Conservation (phyloP, 2,329 filamentous ascomycete genomes). For the Chlorencoelia australis region DNA sequence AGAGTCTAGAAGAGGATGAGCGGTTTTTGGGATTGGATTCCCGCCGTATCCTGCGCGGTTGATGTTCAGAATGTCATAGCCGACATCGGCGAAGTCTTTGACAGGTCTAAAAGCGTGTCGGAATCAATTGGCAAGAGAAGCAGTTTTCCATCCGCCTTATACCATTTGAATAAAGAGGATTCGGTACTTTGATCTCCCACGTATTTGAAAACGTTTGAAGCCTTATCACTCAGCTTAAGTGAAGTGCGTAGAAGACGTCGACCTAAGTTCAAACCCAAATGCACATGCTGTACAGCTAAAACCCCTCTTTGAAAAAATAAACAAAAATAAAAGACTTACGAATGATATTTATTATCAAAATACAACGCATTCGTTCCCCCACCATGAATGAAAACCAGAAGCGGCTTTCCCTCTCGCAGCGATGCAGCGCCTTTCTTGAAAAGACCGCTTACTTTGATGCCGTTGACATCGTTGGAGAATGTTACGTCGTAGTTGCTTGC, state of each 20-base stretch:
- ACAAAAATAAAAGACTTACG: slow-evolving; percentile 1
- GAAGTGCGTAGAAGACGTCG: too few species aligned
- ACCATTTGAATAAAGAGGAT: slow-evolving; percentile 4
- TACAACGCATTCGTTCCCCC: slow-evolving; percentile 4
- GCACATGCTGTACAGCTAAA: too few species aligned
- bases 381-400: slow-evolving; percentile 6
- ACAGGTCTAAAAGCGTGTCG: neutral
- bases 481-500: too few species aligned
- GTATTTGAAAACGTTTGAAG: too few species aligned
- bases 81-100: neutral
- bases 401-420: slow-evolving; percentile 2
- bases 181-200: too few species aligned
- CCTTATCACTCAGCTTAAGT: too few species aligned
- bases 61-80: slow-evolving; percentile 1
- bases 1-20: neutral
- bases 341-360: slow-evolving; percentile 4
- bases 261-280: too few species aligned
- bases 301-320: too few species aligned
- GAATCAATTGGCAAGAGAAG: neutral
- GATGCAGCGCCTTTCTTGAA: slow-evolving; percentile 2
- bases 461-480: slow-evolving; percentile 3
- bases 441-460: slow-evolving; percentile 1
- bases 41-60: neutral
- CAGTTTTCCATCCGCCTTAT: neutral
- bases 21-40: neutral